phyloP scores from a whole-genome alignment of 805 yeast genomes.

The Teunomyces lycoperdinae region DNA sequence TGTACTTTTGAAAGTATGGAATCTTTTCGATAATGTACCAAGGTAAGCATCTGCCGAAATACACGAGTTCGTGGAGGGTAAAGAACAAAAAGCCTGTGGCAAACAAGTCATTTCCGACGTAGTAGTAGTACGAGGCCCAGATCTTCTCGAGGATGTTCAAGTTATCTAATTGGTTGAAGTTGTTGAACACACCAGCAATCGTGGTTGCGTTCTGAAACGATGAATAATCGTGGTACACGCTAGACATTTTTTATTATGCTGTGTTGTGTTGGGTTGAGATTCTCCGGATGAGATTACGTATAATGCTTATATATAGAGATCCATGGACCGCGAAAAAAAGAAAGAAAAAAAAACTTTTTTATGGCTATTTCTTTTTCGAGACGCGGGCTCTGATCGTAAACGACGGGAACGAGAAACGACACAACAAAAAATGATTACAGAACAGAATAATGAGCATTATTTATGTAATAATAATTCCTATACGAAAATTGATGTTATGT shows the following conservation, averaged over 20 bases:
- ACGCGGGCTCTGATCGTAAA: constrained; percentile 2
- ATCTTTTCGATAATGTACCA: constrained; percentile 86
- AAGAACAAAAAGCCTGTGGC: constrained; percentile 91
- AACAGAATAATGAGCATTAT: not conserved
- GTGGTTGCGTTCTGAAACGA: constrained; percentile 25
- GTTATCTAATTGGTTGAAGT: constrained; percentile 23
- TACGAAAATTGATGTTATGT: no score
- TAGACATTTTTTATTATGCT: constrained; percentile 6
- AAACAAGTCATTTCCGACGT: constrained; percentile 79
- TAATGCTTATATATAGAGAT: not conserved
- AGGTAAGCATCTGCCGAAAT: constrained; percentile 89
- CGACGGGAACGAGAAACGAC: constrained; percentile 3
- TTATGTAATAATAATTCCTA: not conserved
- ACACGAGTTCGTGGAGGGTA: constrained; percentile 78
- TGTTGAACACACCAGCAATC: constrained; percentile 19
- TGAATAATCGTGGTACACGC: constrained; percentile 26
- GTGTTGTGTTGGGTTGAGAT: not conserved
- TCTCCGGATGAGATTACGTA: not conserved
- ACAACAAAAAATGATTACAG: not conserved
- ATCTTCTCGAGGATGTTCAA: constrained; percentile 57
- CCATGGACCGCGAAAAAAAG: not conserved
- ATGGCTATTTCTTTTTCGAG: not conserved
- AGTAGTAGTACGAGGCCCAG: constrained; percentile 90
- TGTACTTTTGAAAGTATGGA: constrained; percentile 81
- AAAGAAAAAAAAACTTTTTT: not conserved